These are phyloP conservation scores for Eudorina sp. DNA, from an alignment of 139 green algal genomes.

Conservation along the genomic window DNA sequence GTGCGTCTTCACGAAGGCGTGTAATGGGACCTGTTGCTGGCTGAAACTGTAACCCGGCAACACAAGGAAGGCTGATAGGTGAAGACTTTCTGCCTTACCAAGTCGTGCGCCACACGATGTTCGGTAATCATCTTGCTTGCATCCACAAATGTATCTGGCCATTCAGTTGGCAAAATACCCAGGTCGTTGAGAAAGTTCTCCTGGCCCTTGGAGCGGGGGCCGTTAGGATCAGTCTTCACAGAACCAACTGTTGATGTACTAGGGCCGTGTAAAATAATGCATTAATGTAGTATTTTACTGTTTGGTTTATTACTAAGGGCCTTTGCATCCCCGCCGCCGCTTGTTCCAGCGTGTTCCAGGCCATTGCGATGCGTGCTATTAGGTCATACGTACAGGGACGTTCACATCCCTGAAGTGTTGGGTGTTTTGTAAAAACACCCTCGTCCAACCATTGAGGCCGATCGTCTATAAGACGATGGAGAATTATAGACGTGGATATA, in stretches of 20 bases:
- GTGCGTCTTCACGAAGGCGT: too few relatives aligned
- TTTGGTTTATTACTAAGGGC: too few relatives aligned
- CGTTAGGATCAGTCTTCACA: background rate
- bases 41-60: background rate
- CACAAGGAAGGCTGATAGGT: background rate
- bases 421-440: too few relatives aligned
- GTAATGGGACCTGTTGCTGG: background rate
- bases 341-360: too few relatives aligned
- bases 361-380: too few relatives aligned
- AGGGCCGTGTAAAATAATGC: background rate
- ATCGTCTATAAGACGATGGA: too few relatives aligned
- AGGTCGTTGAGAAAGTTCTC: background rate
- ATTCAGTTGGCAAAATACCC: background rate
- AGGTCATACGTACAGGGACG: too few relatives aligned
- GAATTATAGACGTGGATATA: too few relatives aligned
- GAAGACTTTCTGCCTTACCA: background rate
- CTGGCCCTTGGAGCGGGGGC: background rate
- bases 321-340: too few relatives aligned
- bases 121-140: background rate
- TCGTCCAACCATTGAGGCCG: too few relatives aligned
- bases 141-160: background rate
- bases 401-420: too few relatives aligned
- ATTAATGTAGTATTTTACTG: too few relatives aligned
- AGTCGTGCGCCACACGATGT: background rate
- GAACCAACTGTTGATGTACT: background rate